Evolutionary conservation across 164 flowering plant genomes (phyloP), one percentile per base, ranked within the genome.

Genomic region (Umbellularia californica): DNA sequence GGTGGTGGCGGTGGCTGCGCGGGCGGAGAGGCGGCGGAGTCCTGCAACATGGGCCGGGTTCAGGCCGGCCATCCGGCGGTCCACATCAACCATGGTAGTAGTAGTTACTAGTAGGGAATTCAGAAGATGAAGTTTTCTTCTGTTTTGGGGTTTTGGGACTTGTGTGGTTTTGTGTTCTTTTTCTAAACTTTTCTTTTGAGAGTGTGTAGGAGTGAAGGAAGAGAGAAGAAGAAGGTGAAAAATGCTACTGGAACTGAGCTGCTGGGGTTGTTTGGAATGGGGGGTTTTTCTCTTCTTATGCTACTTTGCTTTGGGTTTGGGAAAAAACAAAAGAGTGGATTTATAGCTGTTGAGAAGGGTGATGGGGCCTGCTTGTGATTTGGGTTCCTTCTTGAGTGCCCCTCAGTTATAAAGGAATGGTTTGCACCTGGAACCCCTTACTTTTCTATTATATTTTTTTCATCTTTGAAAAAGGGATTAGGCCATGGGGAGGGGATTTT

Each of bases 1-100:
- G n/a, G 60, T 14, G 58, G 30, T 0, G 89, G 25, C 4, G 90
- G 66, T 5, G 19, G 74, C 66, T 23, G 99, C 99, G 23, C 99
- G 81, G 19, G 97, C 97, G 0, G 98, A 93, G 69, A 95, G 87
- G 0, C 99, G 94, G 69, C 98, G 97, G 66, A 95, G 84, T 51
- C 95, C 99, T 69, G 99, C 99, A 20, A 85, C 72, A 74, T 95
- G 97, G 30, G 97, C 90, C 81, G 93, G 92, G 76, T 82, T 93
- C 0, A 91, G 82, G 62, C 92, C 89, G 74, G 88, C 76, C 90
- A 88, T 87, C 66, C 97, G 84, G 70, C 98, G 90, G 87, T 92
- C 97, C 2, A 95, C 97, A 89, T 93, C 99, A 73, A 93, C 98
- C 98, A 95, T 95, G 9, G 20, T n/a, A 47, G 14, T 2, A 25